Conservation (phyloP, 306 rosid species). For the Arachis hypogaea region DNA sequence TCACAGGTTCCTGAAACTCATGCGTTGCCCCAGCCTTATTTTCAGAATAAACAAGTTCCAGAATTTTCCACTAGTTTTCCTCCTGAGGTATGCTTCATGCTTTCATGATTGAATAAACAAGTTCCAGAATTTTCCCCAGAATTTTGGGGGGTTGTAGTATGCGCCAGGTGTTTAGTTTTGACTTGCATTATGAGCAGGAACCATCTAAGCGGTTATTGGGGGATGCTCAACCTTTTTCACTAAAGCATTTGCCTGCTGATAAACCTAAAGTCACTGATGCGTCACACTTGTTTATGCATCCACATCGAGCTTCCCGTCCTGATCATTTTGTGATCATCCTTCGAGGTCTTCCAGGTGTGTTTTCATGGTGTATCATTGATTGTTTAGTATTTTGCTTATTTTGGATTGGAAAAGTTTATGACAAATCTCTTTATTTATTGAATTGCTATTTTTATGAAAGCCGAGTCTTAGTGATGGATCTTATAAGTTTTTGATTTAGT, state of each 20-base stretch:
- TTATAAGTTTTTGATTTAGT: constrained; percentile 16
- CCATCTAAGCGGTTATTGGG: constrained; percentile 40
- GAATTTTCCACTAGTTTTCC: constrained; percentile 54
- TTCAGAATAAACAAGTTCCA: constrained; percentile 51
- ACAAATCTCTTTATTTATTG: neutral
- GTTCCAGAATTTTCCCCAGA: neutral
- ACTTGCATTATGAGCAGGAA: constrained; percentile 25
- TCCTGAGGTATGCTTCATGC: constrained; percentile 50
- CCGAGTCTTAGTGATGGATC: neutral
- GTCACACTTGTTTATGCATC: constrained; percentile 65
- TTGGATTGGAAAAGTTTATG: neutral
- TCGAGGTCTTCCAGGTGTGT: constrained; percentile 92
- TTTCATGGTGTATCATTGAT: neutral
- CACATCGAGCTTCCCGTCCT: constrained; percentile 77
- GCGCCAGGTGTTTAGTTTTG: neutral
- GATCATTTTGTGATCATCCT: constrained; percentile 87
- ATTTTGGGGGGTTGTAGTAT: neutral
- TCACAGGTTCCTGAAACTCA: constrained; percentile 53
- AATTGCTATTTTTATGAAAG: neutral
- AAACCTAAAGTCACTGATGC: constrained; percentile 49
- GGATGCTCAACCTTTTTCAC: constrained; percentile 39
- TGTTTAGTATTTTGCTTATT: constrained; percentile 8
- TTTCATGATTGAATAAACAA: neutral
- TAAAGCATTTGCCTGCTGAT: constrained; percentile 30
- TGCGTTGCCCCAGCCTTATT: constrained; percentile 53